These are phyloP conservation scores for Penicillium flavigenum DNA, from an alignment of 495 filamentous ascomycete genomes.

Conservation along the genomic window DNA sequence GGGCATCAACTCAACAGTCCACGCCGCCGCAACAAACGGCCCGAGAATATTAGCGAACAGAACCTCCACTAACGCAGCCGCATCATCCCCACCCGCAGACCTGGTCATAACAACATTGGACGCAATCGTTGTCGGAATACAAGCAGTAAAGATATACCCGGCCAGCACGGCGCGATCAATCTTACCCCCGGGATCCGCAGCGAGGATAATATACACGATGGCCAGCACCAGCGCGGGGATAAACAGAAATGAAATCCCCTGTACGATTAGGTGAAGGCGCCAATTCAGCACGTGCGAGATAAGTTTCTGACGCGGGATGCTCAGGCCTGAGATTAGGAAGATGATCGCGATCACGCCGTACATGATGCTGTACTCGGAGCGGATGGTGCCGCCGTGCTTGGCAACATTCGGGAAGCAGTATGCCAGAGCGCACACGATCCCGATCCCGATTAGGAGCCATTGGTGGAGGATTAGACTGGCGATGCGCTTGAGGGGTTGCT, in stretches of 20 bases:
- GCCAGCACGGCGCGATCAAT: constrained; percentile 53
- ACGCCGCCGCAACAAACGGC: constrained; percentile 51
- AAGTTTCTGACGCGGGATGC: constrained; percentile 52
- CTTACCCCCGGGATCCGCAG: constrained; percentile 38
- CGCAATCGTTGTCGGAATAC: constrained; percentile 58
- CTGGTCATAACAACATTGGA: constrained; percentile 60
- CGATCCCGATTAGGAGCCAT: constrained; percentile 58
- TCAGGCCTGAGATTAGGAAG: constrained; percentile 55
- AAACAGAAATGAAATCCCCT: constrained; percentile 51
- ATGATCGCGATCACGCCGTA: constrained; percentile 55
- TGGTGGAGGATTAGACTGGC: constrained; percentile 47
- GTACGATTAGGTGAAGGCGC: constrained; percentile 53
- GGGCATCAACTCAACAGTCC: constrained; percentile 53
- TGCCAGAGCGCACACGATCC: constrained; percentile 48
- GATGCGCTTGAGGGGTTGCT: constrained; percentile 20
- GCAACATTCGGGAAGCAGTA: constrained; percentile 56
- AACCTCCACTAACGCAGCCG: constrained; percentile 54
- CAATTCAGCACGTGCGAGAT: constrained; percentile 50
- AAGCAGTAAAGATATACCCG: constrained; percentile 54
- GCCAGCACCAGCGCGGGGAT: constrained; percentile 48
- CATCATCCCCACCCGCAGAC: constrained; percentile 54
- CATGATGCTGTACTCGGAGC: constrained; percentile 53
- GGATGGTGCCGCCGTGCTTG: constrained; percentile 52
- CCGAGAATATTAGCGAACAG: constrained; percentile 55
- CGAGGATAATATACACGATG: constrained; percentile 49